phyloP scores from a whole-genome alignment of 2,329 filamentous ascomycete genomes.

The Helotiales sp. region DNA sequence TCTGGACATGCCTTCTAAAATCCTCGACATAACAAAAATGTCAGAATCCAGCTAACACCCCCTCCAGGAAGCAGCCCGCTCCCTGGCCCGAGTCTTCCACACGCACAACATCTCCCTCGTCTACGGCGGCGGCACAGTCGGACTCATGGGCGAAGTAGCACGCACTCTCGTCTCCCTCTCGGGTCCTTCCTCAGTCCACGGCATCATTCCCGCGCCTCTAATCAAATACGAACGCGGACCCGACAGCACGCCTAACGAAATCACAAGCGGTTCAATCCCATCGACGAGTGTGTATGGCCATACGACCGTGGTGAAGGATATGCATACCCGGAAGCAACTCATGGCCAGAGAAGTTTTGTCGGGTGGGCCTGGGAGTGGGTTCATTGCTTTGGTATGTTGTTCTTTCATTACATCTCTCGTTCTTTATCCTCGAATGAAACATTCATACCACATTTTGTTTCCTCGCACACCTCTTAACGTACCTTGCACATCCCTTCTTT shows the following conservation, averaged over 20 bases:
- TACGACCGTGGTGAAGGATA: constrained; percentile 89
- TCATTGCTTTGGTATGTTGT: constrained; percentile 87
- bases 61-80: constrained; percentile 66
- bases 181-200: constrained; percentile 83
- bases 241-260: constrained; percentile 53
- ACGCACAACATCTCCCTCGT: constrained; percentile 80
- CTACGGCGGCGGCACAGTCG: constrained; percentile 93
- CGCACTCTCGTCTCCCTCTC: constrained; percentile 82
- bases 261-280: constrained; percentile 43
- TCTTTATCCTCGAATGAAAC: no score
- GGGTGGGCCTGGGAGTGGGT: constrained; percentile 82
- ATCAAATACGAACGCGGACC: constrained; percentile 75
- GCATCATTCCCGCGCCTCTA: constrained; percentile 88
- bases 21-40: no score
- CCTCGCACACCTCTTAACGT: no score
- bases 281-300: constrained; percentile 69
- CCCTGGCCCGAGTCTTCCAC: constrained; percentile 76
- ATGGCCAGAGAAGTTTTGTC: constrained; percentile 89
- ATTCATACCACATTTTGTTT: no score
- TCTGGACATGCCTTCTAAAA: no score
- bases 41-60: constrained; percentile 2
- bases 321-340: constrained; percentile 93
- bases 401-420: no score
- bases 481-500: no score
- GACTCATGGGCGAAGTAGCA: constrained; percentile 94